Percentiles rank a stretch among this genome's conserved stretches.
phyloP scores from a whole-genome alignment of 2,329 filamentous ascomycete species.

The Pseudocercospora macadamiae region DNA sequence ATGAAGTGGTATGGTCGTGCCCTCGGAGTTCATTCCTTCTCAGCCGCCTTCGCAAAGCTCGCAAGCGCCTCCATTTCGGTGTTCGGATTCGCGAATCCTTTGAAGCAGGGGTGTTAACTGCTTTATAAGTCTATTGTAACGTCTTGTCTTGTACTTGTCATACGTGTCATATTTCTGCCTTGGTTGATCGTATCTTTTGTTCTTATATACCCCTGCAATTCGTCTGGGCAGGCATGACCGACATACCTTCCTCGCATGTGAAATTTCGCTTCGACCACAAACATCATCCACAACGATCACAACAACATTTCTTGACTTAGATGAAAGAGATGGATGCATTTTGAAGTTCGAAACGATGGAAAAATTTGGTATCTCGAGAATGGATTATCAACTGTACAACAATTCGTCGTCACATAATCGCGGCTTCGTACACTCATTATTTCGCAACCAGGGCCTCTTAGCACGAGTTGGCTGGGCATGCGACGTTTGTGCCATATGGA shows the following conservation, averaged over 20 bases:
- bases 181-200: too few relatives aligned
- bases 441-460: slow-evolving; percentile 20
- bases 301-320: too few relatives aligned
- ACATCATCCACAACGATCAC: too few relatives aligned
- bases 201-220: too few relatives aligned
- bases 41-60: too few relatives aligned
- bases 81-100: neutral
- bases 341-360: too few relatives aligned
- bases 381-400: neutral
- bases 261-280: too few relatives aligned
- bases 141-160: neutral
- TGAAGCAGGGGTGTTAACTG: too few relatives aligned
- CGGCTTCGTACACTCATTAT: neutral
- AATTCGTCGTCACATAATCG: neutral
- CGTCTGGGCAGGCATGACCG: too few relatives aligned
- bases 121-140: neutral
- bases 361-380: neutral
- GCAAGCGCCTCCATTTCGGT: neutral
- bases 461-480: slow-evolving; percentile 44
- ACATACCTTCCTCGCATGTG: too few relatives aligned
- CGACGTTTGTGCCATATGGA: slow-evolving; percentile 46
- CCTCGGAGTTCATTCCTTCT: neutral
- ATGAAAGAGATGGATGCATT: too few relatives aligned
- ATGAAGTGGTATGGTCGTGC: neutral
- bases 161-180: too few relatives aligned